These are phyloP conservation scores for Nemania serpens DNA, from an alignment of 2,329 filamentous ascomycete species.

Conservation along the genomic window DNA sequence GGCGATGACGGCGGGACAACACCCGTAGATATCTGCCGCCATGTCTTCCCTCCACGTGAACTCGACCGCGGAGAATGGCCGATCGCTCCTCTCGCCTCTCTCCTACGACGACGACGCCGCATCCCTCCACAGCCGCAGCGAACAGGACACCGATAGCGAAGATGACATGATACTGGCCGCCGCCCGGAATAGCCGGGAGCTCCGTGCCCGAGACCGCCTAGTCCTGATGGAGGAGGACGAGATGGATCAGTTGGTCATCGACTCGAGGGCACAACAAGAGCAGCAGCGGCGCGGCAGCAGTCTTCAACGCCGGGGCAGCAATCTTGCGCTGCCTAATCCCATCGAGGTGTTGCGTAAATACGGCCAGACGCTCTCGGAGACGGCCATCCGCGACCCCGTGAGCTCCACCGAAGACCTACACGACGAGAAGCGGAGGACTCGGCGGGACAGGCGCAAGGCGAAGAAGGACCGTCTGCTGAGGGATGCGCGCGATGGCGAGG, in stretches of 20 bases:
- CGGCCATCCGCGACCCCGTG: slow-evolving; percentile 48
- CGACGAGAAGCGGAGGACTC: slow-evolving; percentile 54
- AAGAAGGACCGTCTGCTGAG: slow-evolving; percentile 59
- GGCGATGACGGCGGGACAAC: slow-evolving; percentile 1
- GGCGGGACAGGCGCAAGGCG: slow-evolving; percentile 56
- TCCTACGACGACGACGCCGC: slow-evolving; percentile 72
- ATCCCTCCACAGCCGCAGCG: slow-evolving; percentile 68
- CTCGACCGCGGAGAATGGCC: slow-evolving; percentile 37
- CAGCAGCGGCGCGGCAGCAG: slow-evolving; percentile 52
- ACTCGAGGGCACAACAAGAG: slow-evolving; percentile 53
- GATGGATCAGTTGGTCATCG: slow-evolving; percentile 62
- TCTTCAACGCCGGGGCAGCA: slow-evolving; percentile 48
- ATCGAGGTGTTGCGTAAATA: slow-evolving; percentile 49
- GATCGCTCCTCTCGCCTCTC: slow-evolving; percentile 64
- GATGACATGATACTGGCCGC: slow-evolving; percentile 71
- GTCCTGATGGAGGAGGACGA: slow-evolving; percentile 80
- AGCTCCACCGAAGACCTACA: slow-evolving; percentile 56
- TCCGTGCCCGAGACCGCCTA: slow-evolving; percentile 70
- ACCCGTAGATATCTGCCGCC: background rate
- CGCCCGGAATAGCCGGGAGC: slow-evolving; percentile 70
- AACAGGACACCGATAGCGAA: slow-evolving; percentile 77
- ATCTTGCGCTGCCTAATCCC: slow-evolving; percentile 56
- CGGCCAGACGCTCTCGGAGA: slow-evolving; percentile 42
- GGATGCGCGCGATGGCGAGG: slow-evolving; percentile 65
- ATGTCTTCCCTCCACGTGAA: slow-evolving; percentile 42